Base-by-base conservation (phyloP, 2,329 filamentous ascomycete species). In the Calycina marina region DNA sequence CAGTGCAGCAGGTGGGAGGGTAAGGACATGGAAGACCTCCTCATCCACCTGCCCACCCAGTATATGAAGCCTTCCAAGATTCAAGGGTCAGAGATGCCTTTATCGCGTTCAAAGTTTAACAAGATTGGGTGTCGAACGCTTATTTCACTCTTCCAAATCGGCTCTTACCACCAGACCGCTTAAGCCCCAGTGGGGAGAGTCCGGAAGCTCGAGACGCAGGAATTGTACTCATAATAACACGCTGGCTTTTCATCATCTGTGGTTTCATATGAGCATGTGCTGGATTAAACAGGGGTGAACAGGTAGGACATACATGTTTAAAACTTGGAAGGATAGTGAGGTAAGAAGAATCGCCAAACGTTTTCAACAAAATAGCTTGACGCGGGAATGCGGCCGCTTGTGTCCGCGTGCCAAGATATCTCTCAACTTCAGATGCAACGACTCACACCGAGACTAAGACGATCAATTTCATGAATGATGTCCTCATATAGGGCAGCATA, bases 231-330 rank as follows among this genome's bases (percentile, higher is more conserved):
- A 93, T 83, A 75, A 65, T 60, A 75, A 77, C 90, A 96, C 88
- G 74, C 82, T 77, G 76, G 73, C 82, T 82, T 93, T 93, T 98
- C 90, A 96, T 98, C 88, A 96, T 92, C 85, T 94, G 52, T 3
- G 37, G 31, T 30, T 31, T 30, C 42, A 39, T 33, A 49, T 61
- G 38, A 32, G 30, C 33, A 30, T 16, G 18, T 13, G 8, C 27
- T 37, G 15, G 27, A 32, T 17, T 22, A 18, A 22, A 8, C 11
- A n/a, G 5, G 16, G 15, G 35, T 30, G 31, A 33, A 35, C 34
- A 34, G 11, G 17, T 3, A 11, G 41, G 41, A 73, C 85, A 72
- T 67, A 94, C 86, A 66, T 83, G 72, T 77, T 76, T 79, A 92
- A 93, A 92, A 94, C 86, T 82, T 84, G 85, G 86, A 94, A 93